Percentiles rank a stretch among this genome's conserved stretches.
phyloP scores from a whole-genome alignment of 208 protist genomes.

The Borovskyia barvae region DNA sequence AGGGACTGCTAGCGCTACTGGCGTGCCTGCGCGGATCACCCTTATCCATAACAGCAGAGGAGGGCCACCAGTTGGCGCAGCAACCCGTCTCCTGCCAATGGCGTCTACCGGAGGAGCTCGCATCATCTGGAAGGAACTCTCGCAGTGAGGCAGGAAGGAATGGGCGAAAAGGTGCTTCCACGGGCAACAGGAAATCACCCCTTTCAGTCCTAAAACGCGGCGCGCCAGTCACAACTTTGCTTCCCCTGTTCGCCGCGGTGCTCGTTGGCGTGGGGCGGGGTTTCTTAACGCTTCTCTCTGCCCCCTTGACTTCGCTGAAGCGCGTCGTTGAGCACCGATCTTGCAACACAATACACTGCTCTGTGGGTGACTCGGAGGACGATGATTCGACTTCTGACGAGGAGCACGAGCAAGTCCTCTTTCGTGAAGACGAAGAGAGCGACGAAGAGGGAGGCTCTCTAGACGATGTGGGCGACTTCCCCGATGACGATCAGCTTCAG shows the following conservation, averaged over 20 bases:
- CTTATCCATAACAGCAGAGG: constrained; percentile 9
- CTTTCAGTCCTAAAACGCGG: background rate
- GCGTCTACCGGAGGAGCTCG: constrained; percentile 15
- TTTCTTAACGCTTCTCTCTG: constrained; percentile 11
- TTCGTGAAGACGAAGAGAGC: constrained; percentile 11
- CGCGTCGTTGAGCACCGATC: no score
- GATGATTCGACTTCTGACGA: constrained; percentile 2
- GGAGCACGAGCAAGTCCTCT: constrained; percentile 12
- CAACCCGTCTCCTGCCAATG: constrained; percentile 18
- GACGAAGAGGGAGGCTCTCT: constrained; percentile 22
- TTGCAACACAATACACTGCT: no score
- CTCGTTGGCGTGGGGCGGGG: constrained; percentile 21
- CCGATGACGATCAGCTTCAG: background rate
- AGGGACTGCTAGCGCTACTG: constrained; percentile 41
- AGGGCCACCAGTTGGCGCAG: constrained; percentile 16
- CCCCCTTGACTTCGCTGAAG: background rate
- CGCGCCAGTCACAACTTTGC: constrained; percentile 11
- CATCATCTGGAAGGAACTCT: background rate
- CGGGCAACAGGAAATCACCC: background rate
- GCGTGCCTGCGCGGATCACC: background rate
- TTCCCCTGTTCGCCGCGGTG: constrained; percentile 19
- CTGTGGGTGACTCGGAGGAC: no score
- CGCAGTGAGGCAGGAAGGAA: background rate
- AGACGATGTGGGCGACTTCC: constrained; percentile 12
- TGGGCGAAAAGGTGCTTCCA: background rate